Base-by-base conservation (phyloP, 345 rosid species). In the Citrus reticulata region DNA sequence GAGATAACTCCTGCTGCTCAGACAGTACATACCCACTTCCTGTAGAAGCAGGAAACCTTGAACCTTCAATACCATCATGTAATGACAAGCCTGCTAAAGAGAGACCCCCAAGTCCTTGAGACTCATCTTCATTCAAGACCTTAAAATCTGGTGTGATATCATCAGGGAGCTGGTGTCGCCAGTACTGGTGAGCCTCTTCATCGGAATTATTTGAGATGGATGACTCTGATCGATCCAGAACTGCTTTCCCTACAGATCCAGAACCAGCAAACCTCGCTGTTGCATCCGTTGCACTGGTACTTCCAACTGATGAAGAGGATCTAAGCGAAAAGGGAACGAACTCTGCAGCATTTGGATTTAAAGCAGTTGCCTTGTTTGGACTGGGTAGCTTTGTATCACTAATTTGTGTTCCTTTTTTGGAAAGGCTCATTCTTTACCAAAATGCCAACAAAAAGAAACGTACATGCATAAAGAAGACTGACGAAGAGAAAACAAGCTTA, bases 271-370 rank as follows among this genome's bases (percentile, higher is more conserved):
- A 82, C 66, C 88, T 88, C 14, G 86, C 55, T 2, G 91, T 39
- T 10, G 82, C 84, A 86, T 89, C 91, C 11, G 90, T 70, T 30
- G 81, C 76, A 39, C 82, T 78, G 57, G 90, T 64, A 77, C 85
- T 88, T 82, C 88, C 90, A 79, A 89, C 80, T 16, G 92, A 85
- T 27, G 91, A 73, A 34, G 93, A 77, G 58, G 94, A 85, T 16
- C 93, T 86, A 69, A 91, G 92, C 29, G 95, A 78, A 79, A 88
- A 89, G 5, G 99, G 99, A 83, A 96, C 84, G 13, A 96, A 96
- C 89, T 94, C 99, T 10, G 97, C 98, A 9, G 99, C 99, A 87
- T 93, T 88, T 24, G 99, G 99, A 75, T 97, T 97, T 86, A 94
- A 88, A 72, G 92, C 51, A n/a, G 90, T 93, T 80, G 86, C 87